These are phyloP conservation scores for Aspergillus latus DNA, from an alignment of 2,329 filamentous ascomycete genomes.

Conservation along the genomic window DNA sequence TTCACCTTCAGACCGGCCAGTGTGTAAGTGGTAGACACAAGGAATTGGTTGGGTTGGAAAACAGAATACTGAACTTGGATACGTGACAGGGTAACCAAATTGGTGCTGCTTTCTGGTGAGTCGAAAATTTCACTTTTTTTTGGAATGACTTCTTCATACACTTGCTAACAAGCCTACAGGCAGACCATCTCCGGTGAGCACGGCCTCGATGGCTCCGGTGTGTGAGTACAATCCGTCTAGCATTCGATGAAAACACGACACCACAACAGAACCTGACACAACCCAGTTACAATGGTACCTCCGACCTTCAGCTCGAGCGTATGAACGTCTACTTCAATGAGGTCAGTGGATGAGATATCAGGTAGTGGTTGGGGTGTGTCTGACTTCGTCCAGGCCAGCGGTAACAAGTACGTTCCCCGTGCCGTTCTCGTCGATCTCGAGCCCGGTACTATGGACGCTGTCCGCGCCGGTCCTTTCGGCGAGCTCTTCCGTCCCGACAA, in stretches of 20 bases:
- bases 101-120: slow-evolving; percentile 98
- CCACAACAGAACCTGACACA: slow-evolving; percentile 25
- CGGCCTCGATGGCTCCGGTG: slow-evolving; percentile 94
- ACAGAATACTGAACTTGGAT: slow-evolving; percentile 29
- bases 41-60: slow-evolving; percentile 11
- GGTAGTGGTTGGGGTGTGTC: neutral
- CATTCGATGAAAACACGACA: slow-evolving; percentile 8
- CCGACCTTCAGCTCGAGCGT: slow-evolving; percentile 98
- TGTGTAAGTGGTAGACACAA: slow-evolving; percentile 67
- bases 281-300: slow-evolving; percentile 88
- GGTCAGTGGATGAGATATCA: slow-evolving; percentile 47
- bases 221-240: slow-evolving; percentile 61
- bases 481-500: slow-evolving; percentile 99
- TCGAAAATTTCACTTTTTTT: slow-evolving; percentile 23
- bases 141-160: neutral
- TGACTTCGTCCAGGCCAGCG: slow-evolving; percentile 50
- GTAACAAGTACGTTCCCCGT: slow-evolving; percentile 99
- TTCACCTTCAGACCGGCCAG: slow-evolving; percentile 99
- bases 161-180: slow-evolving; percentile 53
- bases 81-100: slow-evolving; percentile 93
- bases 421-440: slow-evolving; percentile 99
- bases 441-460: slow-evolving; percentile 99
- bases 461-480: slow-evolving; percentile 96
- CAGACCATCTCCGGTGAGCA: slow-evolving; percentile 87
- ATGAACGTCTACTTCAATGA: slow-evolving; percentile 99